phyloP scores from a whole-genome alignment of 768 basidiomycete species.

The Sarcomyxa edulis region DNA sequence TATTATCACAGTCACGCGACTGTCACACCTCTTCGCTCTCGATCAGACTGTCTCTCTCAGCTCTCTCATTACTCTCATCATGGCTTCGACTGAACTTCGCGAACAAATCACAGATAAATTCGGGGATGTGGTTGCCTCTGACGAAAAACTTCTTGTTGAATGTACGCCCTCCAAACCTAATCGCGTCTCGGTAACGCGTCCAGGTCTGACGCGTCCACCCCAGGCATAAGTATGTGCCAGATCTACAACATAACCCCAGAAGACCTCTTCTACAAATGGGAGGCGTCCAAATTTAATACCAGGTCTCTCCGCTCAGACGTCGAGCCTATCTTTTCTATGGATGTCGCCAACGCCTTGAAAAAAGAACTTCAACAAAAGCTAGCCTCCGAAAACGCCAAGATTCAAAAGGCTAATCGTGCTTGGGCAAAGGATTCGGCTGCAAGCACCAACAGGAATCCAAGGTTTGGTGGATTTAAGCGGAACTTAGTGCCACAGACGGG shows the following conservation, averaged over 20 bases:
- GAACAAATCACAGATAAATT: conserved; percentile 22
- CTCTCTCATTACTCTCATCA: too few relatives aligned
- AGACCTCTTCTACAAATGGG: conserved; percentile 62
- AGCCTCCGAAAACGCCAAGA: conserved; percentile 25
- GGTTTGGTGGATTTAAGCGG: conserved; percentile 14
- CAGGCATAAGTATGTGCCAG: conserved; percentile 63
- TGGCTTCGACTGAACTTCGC: conserved; percentile 1
- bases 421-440: conserved; percentile 30
- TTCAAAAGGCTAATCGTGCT: conserved; percentile 23
- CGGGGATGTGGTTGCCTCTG: conserved; percentile 21
- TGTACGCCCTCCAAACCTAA: conserved; percentile 27
- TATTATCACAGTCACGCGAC: too few relatives aligned
- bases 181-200: neutral
- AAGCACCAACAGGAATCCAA: conserved; percentile 14
- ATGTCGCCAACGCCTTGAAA: conserved; percentile 43
- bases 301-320: conserved; percentile 30
- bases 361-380: conserved; percentile 45
- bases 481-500: conserved; percentile 9
- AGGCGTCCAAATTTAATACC: conserved; percentile 43
- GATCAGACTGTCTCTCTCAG: too few relatives aligned
- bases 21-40: too few relatives aligned
- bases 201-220: conserved; percentile 13
- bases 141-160: conserved; percentile 45
- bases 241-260: conserved; percentile 52
- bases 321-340: conserved; percentile 33